Percentiles rank a stretch among this genome's conserved stretches.
phyloP scores from a whole-genome alignment of 306 rosid genomes.

The Malus domestica region ASM211411v1 NC_041804.1:28199001-28199500 shows the following conservation, averaged over 20 bases:
- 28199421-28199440: neutral
- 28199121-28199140: slow-evolving; percentile 27
- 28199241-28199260: slow-evolving; percentile 32
- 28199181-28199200: slow-evolving; percentile 30
- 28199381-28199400: neutral
- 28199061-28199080: slow-evolving; percentile 35
- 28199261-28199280: slow-evolving; percentile 33
- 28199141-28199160: slow-evolving; percentile 30
- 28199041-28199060: slow-evolving; percentile 35
- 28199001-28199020: slow-evolving; percentile 37
- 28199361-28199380: too few species aligned
- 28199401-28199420: too few species aligned
- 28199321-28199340: neutral
- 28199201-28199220: slow-evolving; percentile 39
- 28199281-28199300: slow-evolving; percentile 23
- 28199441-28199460: neutral
- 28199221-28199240: slow-evolving; percentile 36
- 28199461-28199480: neutral
- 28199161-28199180: slow-evolving; percentile 35
- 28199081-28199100: slow-evolving; percentile 29
- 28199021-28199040: slow-evolving; percentile 30
- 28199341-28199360: neutral
- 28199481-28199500: neutral
- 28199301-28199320: slow-evolving; percentile 11
- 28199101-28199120: slow-evolving; percentile 34